These are phyloP conservation scores for Corchorus capsularis DNA, from an alignment of 345 rosid species.

Conservation along the genomic window DNA sequence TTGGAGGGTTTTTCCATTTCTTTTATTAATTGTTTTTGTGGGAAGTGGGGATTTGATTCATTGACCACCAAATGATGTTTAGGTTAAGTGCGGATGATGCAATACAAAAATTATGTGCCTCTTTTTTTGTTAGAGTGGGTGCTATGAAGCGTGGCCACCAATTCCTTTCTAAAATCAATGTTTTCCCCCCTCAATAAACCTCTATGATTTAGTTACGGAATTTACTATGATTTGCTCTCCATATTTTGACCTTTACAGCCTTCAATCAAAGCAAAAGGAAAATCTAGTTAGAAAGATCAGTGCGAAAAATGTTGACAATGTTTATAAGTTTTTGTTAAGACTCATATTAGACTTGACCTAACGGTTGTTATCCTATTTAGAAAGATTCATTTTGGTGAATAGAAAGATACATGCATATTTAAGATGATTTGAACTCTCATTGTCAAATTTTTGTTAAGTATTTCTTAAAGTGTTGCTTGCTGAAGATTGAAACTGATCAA, in stretches of 20 bases:
- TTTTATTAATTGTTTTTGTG: constrained; percentile 16
- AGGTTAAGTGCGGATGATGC: constrained; percentile 45
- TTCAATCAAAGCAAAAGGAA: no score
- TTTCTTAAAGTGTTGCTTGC: neutral
- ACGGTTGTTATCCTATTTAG: no score
- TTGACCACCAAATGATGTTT: constrained; percentile 40
- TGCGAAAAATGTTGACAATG: no score
- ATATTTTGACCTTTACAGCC: neutral
- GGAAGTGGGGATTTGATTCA: constrained; percentile 47
- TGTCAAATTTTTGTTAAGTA: neutral
- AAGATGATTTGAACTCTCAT: no score
- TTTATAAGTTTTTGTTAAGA: no score
- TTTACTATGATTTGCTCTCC: neutral
- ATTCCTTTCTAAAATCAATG: neutral
- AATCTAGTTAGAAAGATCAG: no score
- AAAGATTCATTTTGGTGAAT: no score
- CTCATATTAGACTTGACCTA: no score
- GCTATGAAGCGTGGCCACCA: constrained; percentile 38
- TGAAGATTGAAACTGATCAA: neutral
- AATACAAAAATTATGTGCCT: constrained; percentile 11
- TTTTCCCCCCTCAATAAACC: neutral
- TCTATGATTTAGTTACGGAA: neutral
- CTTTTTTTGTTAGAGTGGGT: constrained; percentile 15
- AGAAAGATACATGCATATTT: no score
- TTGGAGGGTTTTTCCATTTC: neutral